Evolutionary conservation across 306 rosid genomes (phyloP).

Genomic region (Fragaria ananassa): DNA sequence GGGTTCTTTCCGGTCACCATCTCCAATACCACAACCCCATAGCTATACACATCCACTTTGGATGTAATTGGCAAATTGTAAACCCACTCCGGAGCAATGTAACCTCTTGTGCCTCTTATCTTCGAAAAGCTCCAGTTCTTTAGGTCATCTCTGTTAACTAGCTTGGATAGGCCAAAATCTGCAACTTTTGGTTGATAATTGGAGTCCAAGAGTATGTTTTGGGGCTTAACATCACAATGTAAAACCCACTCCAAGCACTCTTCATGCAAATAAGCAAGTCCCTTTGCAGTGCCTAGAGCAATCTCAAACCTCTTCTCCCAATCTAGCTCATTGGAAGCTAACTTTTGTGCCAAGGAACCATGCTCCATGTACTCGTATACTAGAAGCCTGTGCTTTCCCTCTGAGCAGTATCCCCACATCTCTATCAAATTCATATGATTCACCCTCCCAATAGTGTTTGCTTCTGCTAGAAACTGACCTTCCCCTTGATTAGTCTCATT

Average conservation of each 20-base stretch:
- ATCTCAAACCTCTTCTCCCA: slow-evolving; percentile 38
- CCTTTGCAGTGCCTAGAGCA: slow-evolving; percentile 41
- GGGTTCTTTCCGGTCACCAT: slow-evolving; percentile 38
- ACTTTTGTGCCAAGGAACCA: slow-evolving; percentile 37
- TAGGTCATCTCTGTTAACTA: slow-evolving; percentile 22
- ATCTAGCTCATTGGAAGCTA: slow-evolving; percentile 26
- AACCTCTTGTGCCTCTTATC: slow-evolving; percentile 54
- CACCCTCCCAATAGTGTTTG: slow-evolving; percentile 46
- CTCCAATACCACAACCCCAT: slow-evolving; percentile 49
- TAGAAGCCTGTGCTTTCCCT: slow-evolving; percentile 39
- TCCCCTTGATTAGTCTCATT: slow-evolving; percentile 39
- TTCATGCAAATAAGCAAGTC: slow-evolving; percentile 45
- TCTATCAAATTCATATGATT: slow-evolving; percentile 57
- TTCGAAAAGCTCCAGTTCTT: slow-evolving; percentile 24
- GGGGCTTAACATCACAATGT: slow-evolving; percentile 58
- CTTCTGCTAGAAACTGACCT: slow-evolving; percentile 49
- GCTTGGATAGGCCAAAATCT: slow-evolving; percentile 49
- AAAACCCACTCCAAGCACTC: slow-evolving; percentile 57
- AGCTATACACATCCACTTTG: slow-evolving; percentile 55
- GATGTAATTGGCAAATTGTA: slow-evolving; percentile 46
- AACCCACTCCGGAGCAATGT: slow-evolving; percentile 61
- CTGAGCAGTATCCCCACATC: slow-evolving; percentile 47
- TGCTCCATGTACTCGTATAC: slow-evolving; percentile 46
- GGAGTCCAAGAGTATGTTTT: slow-evolving; percentile 44
- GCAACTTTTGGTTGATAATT: slow-evolving; percentile 49